Evolutionary conservation across 805 yeast species (phyloP), one percentile per base, ranked within the genome.

Genomic region (Yamadazyma ubonensis): DNA sequence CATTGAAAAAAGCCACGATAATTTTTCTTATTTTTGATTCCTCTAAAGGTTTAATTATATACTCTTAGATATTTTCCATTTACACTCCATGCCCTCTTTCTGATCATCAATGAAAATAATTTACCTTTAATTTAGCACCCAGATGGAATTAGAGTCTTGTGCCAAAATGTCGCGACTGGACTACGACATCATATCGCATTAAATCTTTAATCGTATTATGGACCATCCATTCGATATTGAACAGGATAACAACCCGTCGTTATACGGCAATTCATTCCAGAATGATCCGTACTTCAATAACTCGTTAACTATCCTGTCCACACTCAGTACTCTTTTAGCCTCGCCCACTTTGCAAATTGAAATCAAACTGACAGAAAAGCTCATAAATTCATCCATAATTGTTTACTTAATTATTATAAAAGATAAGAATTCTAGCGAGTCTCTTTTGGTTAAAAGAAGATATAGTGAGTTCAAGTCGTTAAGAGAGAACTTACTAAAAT

Each of bases 221-320:
- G 48, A 44, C 28, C 46, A 46, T 22, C 48, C 44, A 30, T 48
- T 44, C 31, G 73, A 66, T 43, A 66, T 67, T 35, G 74, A 69
- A 44, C 71, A 67, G 48, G 74, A 69, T 43, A 69, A 68, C 51
- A 69, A 69, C 42, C 74, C 74, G 10, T 67, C 71, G 28, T 59
- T 67, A 42, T 68, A 65, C 44, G 67, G 66, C 3, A 59, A 59
- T 44, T 29, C 36, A n/a, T 27, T 38, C 20, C 33, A 33, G 12
- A 50, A 51, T 25, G 61, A 57, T 34, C 46, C 39, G 11, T 31
- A 62, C 12, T 53, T 63, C 30, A 58, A 57, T 35, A 58, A 51
- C 29, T 57, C 65, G 6, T 48, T 61, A 28, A 61, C 57, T 4
- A 43, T 65, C 8, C 58, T 64, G n/a, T 58, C 58, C 26, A 48